Evolutionary conservation across 495 filamentous ascomycete genomes (phyloP), one percentile per base, ranked within the genome.

Genomic region (Penicillium manginii): DNA sequence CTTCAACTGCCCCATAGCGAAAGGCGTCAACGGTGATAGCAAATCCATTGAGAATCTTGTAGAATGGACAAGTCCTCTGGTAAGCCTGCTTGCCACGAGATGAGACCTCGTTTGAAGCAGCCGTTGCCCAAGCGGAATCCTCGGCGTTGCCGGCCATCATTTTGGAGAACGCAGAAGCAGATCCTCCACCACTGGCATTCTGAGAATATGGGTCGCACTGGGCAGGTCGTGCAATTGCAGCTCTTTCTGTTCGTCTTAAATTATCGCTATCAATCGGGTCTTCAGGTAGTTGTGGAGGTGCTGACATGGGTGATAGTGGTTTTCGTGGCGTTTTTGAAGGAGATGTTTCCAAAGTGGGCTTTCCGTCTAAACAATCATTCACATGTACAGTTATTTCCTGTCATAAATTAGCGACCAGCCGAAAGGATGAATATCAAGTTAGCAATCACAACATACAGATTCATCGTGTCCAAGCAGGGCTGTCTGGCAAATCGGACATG

Each of bases 11-110:
- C 4, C 94, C 96, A 66, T 98, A 99, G 6, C 92, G 86, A 72
- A 99, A 98, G 0, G 96, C 94, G 70, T 99, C 94, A 4, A 98
- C 94, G 54, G 91, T 93, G 59, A 98, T 96, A 52, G 83, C 89
- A 58, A 97, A 89, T 1, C 91, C 91, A 2, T 92, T 91, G 72
- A 99, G 83, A 57, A 98, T 96, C 71, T 99, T 99, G 77, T 98
- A 99, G 68, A 98, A 99, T 0, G 94, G 94, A 69, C 94, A 99
- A 1, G 90, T 96, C 51, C 96, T 82, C 65, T 92, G 81, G 70
- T 92, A 93, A 1, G 93, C 87, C 42, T 90, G 90, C 71, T 93
- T 96, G n/a, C 94, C 94, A 21, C 91, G 82, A 7, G 91, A 87
- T 2, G 86, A 81, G 5, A 82, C 74, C 68, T 97, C 91, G 0